phyloP scores from a whole-genome alignment of 345 rosid species.

The Salix caprea region DNA sequence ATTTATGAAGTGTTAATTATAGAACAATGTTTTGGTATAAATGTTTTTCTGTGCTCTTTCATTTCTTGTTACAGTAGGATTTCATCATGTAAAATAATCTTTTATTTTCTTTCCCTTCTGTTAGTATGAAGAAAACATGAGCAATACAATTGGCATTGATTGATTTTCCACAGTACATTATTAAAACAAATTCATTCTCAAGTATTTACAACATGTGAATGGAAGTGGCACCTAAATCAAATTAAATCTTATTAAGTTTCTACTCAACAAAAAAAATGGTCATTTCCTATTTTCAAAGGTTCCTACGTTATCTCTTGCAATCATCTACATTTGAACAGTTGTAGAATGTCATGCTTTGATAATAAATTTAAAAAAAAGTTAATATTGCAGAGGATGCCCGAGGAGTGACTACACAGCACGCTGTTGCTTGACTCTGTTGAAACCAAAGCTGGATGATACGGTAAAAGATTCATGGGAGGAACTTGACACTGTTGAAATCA shows the following conservation, averaged over 20 bases:
- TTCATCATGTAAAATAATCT: neutral
- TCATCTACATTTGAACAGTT: constrained; percentile 4
- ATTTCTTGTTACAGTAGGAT: neutral
- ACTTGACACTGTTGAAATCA: constrained; percentile 62
- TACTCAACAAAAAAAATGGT: no score
- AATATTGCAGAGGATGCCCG: constrained; percentile 85
- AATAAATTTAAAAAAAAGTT: constrained; percentile 61
- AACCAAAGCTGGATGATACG: constrained; percentile 63
- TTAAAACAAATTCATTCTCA: no score
- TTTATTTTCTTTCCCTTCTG: neutral
- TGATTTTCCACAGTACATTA: no score
- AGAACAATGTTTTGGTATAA: neutral
- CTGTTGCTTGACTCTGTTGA: constrained; percentile 56
- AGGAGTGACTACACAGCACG: constrained; percentile 67
- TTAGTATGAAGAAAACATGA: neutral
- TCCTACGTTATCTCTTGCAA: neutral
- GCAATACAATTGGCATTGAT: no score
- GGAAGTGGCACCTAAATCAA: no score
- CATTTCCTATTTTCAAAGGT: neutral
- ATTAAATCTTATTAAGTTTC: no score
- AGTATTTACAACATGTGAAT: no score
- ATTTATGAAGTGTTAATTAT: no score
- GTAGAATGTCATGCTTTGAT: constrained; percentile 33
- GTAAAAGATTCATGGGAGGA: constrained; percentile 94
- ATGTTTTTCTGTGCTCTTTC: neutral